Conservation (phyloP, 192 early-diverging fungal species). For the Chytriomyces sp. region DNA sequence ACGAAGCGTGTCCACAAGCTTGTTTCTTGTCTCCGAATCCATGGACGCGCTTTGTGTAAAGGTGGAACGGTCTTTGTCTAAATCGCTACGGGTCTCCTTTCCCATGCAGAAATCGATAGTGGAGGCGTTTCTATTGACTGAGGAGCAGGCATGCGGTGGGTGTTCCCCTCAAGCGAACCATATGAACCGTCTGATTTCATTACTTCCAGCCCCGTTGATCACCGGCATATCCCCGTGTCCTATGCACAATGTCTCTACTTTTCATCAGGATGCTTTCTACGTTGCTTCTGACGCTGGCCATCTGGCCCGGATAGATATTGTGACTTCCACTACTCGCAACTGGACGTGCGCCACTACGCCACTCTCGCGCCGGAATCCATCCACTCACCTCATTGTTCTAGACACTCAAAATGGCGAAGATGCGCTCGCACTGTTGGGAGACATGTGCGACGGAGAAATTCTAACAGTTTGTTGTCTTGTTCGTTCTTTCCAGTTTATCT, state of each 20-base stretch:
- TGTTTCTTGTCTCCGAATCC: neutral
- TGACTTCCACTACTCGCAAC: neutral
- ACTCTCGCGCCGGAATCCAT: neutral
- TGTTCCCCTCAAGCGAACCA: neutral
- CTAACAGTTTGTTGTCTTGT: conserved; percentile 2
- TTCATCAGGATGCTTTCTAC: conserved; percentile 35
- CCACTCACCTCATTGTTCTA: conserved; percentile 1
- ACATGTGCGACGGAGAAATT: conserved; percentile 46
- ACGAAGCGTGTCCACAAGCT: neutral
- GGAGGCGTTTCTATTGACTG: neutral
- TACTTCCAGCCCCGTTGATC: neutral
- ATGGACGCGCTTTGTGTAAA: neutral
- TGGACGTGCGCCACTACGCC: neutral
- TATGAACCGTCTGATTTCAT: neutral
- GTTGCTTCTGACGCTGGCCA: conserved; percentile 31
- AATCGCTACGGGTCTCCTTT: neutral
- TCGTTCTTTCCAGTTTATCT: no score
- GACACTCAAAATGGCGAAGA: neutral
- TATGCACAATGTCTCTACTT: conserved; percentile 13
- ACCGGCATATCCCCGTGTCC: neutral
- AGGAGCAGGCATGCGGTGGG: neutral
- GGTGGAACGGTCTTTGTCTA: neutral
- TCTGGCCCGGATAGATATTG: conserved; percentile 23
- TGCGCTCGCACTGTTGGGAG: conserved; percentile 32
- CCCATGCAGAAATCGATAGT: neutral